Percentiles rank a stretch among this genome's conserved stretches.
phyloP scores from a whole-genome alignment of 257 asterid genomes.

The Gentiana macrophylla region DNA sequence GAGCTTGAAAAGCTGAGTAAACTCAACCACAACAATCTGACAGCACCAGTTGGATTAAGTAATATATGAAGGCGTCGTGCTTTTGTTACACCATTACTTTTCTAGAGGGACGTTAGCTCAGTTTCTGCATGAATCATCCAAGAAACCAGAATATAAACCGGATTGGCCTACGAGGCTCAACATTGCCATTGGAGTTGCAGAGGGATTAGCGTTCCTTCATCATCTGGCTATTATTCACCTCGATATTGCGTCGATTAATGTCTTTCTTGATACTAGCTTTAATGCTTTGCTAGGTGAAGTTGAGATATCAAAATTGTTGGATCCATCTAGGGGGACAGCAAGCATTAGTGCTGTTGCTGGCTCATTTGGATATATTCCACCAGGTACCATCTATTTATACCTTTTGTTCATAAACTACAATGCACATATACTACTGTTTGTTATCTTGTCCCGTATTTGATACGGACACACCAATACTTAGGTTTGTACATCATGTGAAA shows the following conservation, averaged over 20 bases:
- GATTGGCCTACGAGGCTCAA: conserved; percentile 84
- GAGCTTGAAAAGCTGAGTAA: conserved; percentile 86
- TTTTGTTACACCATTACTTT: conserved; percentile 54
- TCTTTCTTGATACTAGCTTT: conserved; percentile 62
- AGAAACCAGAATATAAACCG: conserved; percentile 44
- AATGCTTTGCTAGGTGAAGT: conserved; percentile 82
- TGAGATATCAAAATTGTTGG: conserved; percentile 89
- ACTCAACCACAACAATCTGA: conserved; percentile 67
- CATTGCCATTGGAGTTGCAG: conserved; percentile 86
- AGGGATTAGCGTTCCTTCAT: conserved; percentile 86
- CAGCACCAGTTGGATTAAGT: conserved; percentile 76
- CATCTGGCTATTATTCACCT: conserved; percentile 85
- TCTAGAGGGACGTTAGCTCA: conserved; percentile 64
- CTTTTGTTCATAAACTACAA: too few relatives aligned
- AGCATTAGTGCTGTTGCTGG: conserved; percentile 99
- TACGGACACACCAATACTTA: too few relatives aligned
- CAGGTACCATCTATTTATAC: conserved; percentile 38
- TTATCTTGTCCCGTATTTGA: background rate
- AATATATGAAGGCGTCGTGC: conserved; percentile 65
- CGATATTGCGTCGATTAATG: conserved; percentile 83
- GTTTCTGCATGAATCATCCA: conserved; percentile 48
- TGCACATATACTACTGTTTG: background rate
- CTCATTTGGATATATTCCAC: conserved; percentile 97
- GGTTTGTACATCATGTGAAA: too few relatives aligned
- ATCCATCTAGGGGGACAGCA: conserved; percentile 91